Base-by-base conservation (phyloP, 1,139 yeast genomes). In the Entelexis paramagnoliae region DNA sequence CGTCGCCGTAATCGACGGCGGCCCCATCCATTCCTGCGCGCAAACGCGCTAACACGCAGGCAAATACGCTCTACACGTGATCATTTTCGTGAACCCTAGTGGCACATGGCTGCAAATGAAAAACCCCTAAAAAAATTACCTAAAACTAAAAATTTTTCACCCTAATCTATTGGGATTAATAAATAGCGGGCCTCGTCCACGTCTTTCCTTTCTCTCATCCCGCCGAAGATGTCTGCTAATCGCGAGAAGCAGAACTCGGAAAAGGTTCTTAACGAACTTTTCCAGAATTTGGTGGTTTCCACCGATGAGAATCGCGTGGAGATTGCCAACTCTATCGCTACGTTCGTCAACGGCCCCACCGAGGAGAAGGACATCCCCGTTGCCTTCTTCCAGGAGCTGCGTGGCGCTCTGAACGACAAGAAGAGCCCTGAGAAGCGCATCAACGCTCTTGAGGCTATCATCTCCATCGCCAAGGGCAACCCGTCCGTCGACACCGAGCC, bases 361-460 rank as follows among this genome's bases (percentile, higher is more conserved):
- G 91, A 89, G 71, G 98, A 91, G 77, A 97, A 91, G 75, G 97
- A 89, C 74, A 94, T 89, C 63, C 98, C 99, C 66, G 81, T 77
- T 67, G 81, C 80, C 69, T 88, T 89, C 79, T 86, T 89, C 71
- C 72, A 71, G 58, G 81, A 83, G 69, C 79, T 91, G 70, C 76
- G 77, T 71, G 78, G 78, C 66, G 82, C 93, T 64, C 74, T 89
- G 67, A 75, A 76, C 70, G 78, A 80, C 79, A 84, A 84, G 80
- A 88, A 89, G 79, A 77, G 77, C 65, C 72, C 78, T 58, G 67
- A 68, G 52, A 74, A 74, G 63, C 75, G 82, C 62, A 72, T 78
- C 63, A 84, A 87, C 70, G 95, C 95, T 66, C 78, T 91, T 67
- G 81, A 76, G 65, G 95, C 96, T 59, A 77, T 85, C 69, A 63